Conservation (phyloP, 73 alveolate genomes). For the Symbiodinium pilosum region DNA sequence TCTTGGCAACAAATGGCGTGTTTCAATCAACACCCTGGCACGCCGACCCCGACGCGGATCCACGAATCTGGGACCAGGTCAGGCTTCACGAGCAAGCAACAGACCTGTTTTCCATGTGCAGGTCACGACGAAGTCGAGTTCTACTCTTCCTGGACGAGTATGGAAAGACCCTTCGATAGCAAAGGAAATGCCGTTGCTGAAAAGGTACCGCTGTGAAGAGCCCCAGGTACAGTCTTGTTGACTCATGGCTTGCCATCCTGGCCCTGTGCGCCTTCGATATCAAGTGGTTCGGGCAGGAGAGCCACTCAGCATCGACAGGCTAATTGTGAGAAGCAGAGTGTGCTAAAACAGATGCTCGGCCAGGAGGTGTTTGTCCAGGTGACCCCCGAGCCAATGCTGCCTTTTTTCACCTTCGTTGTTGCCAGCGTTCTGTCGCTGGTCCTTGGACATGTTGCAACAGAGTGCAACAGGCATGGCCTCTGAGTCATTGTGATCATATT, state of each 20-base stretch:
- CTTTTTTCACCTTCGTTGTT: conserved; percentile 76
- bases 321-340: no score
- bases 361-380: conserved; percentile 6
- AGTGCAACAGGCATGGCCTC: conserved; percentile 22
- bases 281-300: conserved; percentile 34
- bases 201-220: no score
- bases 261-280: conserved; percentile 73
- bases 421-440: conserved; percentile 73
- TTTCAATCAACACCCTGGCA: no score
- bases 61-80: no score
- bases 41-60: no score
- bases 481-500: neutral
- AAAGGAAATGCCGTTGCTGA: no score
- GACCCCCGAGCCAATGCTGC: conserved; percentile 79
- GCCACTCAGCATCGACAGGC: neutral
- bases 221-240: conserved; percentile 51
- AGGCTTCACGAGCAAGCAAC: no score
- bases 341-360: neutral
- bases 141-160: conserved; percentile 78
- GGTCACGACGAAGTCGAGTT: neutral
- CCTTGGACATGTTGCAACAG: conserved; percentile 81
- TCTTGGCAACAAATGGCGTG: no score
- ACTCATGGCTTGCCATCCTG: conserved; percentile 79
- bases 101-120: neutral
- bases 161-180: conserved; percentile 27